phyloP scores from a whole-genome alignment of 306 rosid genomes.

The barrel medic (Medicago truncatula) region DNA sequence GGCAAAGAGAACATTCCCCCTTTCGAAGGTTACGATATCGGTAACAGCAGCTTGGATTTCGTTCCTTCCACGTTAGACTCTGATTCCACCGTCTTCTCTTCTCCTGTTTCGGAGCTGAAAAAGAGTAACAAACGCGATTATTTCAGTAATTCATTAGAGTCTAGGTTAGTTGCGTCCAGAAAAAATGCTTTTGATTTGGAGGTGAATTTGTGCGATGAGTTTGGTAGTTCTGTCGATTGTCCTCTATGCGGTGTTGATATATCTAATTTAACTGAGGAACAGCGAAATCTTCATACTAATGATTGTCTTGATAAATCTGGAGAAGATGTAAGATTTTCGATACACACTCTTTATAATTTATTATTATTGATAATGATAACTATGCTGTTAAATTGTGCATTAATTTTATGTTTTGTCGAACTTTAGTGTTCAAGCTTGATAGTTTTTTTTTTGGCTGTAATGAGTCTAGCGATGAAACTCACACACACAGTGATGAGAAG shows the following conservation, averaged over 20 bases:
- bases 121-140: slow-evolving; percentile 43
- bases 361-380: background rate
- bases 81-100: background rate
- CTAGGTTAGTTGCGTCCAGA: slow-evolving; percentile 55
- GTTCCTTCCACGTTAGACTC: slow-evolving; percentile 61
- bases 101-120: slow-evolving; percentile 41
- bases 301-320: slow-evolving; percentile 62
- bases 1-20: slow-evolving; percentile 62
- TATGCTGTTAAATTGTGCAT: background rate
- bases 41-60: slow-evolving; percentile 59
- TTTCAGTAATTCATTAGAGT: slow-evolving; percentile 70
- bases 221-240: slow-evolving; percentile 52
- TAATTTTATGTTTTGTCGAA: background rate
- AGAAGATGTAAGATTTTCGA: slow-evolving; percentile 50
- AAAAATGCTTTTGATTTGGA: slow-evolving; percentile 40
- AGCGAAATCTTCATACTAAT: slow-evolving; percentile 73
- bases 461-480: too few species aligned
- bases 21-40: slow-evolving; percentile 32
- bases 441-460: background rate
- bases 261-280: slow-evolving; percentile 62
- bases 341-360: background rate
- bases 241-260: slow-evolving; percentile 82
- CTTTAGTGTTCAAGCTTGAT: slow-evolving; percentile 5
- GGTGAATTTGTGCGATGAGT: slow-evolving; percentile 53
- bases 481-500: too few species aligned